Base-by-base conservation (phyloP, 352 stramenopile species). In the Phytophthora lateralis region DNA sequence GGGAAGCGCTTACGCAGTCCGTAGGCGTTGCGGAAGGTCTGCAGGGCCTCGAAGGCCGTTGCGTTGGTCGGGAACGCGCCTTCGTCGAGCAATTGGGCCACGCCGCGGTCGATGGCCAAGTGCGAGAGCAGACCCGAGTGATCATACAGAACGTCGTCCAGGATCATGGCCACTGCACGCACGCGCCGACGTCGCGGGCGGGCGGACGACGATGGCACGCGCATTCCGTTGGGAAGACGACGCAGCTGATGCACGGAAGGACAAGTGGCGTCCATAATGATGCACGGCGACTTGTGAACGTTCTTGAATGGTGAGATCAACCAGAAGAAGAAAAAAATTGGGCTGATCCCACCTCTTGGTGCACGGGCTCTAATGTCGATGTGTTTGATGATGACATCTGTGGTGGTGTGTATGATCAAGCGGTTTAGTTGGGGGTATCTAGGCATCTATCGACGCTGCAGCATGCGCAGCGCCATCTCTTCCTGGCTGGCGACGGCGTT, bases 101-200 rank as follows among this genome's bases (percentile, higher is more conserved):
- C 74, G 29, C 78, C 86, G 37, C 86, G 86, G 47, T 91, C 84
- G 59, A 91, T 88, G 2, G 86, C 84, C 48, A 93, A 79, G 59
- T 91, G 82, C 38, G 81, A 88, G 30, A 95, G 76, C 55, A 90
- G 84, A 11, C 76, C 78, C 45, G 86, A 90, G 65, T 95, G 86
- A 60, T 93, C 84, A 64, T 91, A 95, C 34, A 95, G 68, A 34
- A 95, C 86, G 67, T 95, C 86, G 51, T 95, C 86, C 20, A 95
- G 75, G 64, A 91, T 93, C 74, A 95, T 90, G 35, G 89, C 80
- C 15, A 95, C 69, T 1, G 86, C 86, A 35, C 90, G 77, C 30
- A 95, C 76, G 42, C 83, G 83, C n/a, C 83, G 74, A 43, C 52
- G 54, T 11, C 30, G 46, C n/a, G 55, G 47, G 41, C 42, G 32